Percentiles rank a stretch among this genome's conserved stretches.
These are phyloP conservation scores for Bothriochloa decipiens DNA, from an alignment of 176 grass and related monocot species.

Conservation along the genomic window DNA sequence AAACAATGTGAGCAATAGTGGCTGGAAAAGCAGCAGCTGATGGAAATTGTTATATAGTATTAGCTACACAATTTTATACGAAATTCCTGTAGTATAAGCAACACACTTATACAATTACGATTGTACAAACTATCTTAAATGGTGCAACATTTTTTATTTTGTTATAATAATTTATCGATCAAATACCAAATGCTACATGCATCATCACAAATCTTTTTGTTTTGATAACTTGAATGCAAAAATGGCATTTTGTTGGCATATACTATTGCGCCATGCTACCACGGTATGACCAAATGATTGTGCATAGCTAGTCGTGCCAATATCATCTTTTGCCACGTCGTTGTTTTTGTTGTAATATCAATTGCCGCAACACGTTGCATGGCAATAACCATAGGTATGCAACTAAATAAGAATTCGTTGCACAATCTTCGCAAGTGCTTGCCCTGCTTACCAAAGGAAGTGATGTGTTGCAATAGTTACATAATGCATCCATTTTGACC, in stretches of 20 bases:
- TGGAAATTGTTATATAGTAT: background rate
- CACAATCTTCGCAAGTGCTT: too few relatives aligned
- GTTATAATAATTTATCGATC: background rate
- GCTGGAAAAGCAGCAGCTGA: background rate
- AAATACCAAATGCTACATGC: background rate
- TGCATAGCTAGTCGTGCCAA: too few relatives aligned
- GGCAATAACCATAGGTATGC: too few relatives aligned
- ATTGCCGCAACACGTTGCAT: too few relatives aligned
- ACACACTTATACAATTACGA: background rate
- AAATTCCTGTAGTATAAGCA: background rate
- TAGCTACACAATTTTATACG: background rate
- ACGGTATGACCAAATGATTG: too few relatives aligned
- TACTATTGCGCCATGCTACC: background rate
- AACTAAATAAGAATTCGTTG: too few relatives aligned
- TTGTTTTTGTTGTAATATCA: too few relatives aligned
- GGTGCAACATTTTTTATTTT: background rate
- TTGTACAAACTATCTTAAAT: background rate
- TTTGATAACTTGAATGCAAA: background rate
- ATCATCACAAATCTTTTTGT: background rate
- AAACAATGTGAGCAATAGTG: background rate
- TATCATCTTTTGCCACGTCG: too few relatives aligned
- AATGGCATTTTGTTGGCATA: background rate
- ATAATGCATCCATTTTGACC: too few relatives aligned
- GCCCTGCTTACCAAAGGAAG: too few relatives aligned
- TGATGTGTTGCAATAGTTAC: too few relatives aligned